Evolutionary conservation across 345 rosid genomes (phyloP), one percentile per base, ranked within the genome.

Genomic region (Moringa oleifera): DNA sequence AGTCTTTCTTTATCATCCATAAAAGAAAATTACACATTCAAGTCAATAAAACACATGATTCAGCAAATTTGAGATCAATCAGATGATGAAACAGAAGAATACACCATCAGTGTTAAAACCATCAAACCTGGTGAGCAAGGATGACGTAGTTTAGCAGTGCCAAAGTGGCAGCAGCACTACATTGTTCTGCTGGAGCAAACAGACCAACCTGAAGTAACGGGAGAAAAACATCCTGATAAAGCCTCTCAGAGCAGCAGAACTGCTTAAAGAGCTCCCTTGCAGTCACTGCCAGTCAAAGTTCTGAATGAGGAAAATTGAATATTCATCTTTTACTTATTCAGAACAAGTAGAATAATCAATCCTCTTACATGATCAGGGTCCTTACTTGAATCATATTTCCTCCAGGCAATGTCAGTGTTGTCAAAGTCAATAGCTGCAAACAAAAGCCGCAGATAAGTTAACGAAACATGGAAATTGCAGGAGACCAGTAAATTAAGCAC

Each of bases 181-280:
- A 79, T 59, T 79, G 86, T 65, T 83, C 88, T 9, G 84, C 68
- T 0, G 86, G 86, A 64, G 84, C 83, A 69, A 68, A 83, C 62
- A 85, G 69, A 61, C 88, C 91, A 22, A 79, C 88, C 68, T 83
- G 91, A 69, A 85, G 77, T 75, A 85, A 57, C 21, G 91, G 82
- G 52, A 66, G 57, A 50, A 83, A 53, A 24, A 77, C 66, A 73
- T 75, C 68, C 53, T 25, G 65, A 58, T 73, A 83, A 47, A 85
- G 79, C 72, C 75, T 81, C 33, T 79, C 80, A 10, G 86, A 85
- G 79, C 76, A 81, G 31, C 88, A 82, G 59, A 70, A 81, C 61
- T 74, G 85, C 66, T 80, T 85, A 65, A 83, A 78, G 61, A 85
- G 84, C 74, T 85, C 88, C 82, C 91, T 79, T 52, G 86, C 85